Evolutionary conservation across 2,329 filamentous ascomycete species (phyloP).

Genomic region (Scopulariopsis brevicaulis): DNA sequence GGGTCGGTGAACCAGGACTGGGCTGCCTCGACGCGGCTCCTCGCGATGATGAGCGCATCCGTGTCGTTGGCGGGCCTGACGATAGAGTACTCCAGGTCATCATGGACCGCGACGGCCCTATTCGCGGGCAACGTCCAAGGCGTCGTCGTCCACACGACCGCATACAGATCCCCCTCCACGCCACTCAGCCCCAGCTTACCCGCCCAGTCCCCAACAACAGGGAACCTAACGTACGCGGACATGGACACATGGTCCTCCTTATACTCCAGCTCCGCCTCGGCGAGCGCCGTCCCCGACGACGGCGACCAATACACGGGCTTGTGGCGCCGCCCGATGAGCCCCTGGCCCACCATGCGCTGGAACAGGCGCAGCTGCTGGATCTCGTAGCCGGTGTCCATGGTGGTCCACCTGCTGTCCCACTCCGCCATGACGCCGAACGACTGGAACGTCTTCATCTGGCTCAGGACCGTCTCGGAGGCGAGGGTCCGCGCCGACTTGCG

Average conservation of each 20-base stretch:
- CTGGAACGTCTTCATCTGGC: conserved; percentile 63
- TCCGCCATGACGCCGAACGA: conserved; percentile 71
- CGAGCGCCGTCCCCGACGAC: conserved; percentile 66
- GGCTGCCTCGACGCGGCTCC: conserved; percentile 54
- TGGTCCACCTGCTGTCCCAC: conserved; percentile 67
- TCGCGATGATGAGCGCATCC: conserved; percentile 59
- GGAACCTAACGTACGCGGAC: conserved; percentile 73
- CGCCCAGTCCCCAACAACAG: conserved; percentile 36
- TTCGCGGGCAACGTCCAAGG: conserved; percentile 97
- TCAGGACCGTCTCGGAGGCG: conserved; percentile 55
- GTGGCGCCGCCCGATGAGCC: conserved; percentile 64
- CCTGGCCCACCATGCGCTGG: conserved; percentile 59
- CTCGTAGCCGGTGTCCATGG: conserved; percentile 69
- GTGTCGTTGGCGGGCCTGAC: conserved; percentile 35
- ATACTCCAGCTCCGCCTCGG: conserved; percentile 79
- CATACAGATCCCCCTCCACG: conserved; percentile 46
- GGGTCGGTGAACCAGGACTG: conserved; percentile 37
- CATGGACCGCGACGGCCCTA: conserved; percentile 72
- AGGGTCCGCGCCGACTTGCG: conserved; percentile 53
- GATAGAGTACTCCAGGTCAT: conserved; percentile 62
- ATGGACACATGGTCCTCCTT: conserved; percentile 61
- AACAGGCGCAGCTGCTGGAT: conserved; percentile 66
- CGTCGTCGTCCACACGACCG: conserved; percentile 97
- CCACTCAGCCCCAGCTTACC: conserved; percentile 20
- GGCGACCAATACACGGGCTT: conserved; percentile 85